Evolutionary conservation across 352 stramenopile species (phyloP).

Genomic region (Phytophthora aleatoria): DNA sequence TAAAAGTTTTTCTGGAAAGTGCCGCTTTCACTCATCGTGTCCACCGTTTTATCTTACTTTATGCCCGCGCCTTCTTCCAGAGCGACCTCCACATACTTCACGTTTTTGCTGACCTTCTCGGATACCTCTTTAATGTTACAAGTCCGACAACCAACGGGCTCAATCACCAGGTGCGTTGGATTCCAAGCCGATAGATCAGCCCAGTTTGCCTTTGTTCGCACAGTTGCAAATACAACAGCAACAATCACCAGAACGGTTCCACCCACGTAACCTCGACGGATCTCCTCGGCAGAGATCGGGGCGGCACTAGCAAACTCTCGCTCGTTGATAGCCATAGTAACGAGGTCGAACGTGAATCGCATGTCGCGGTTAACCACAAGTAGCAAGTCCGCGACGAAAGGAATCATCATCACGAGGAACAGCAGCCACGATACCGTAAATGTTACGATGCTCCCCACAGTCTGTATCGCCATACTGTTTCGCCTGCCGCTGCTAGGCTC

Average conservation of each 20-base stretch:
- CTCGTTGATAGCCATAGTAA: conserved; percentile 23
- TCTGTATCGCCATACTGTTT: too few species aligned
- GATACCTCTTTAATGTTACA: not conserved
- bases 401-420: conserved; percentile 26
- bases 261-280: not conserved
- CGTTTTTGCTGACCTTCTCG: not conserved
- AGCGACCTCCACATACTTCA: not conserved
- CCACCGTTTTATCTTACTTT: too few species aligned
- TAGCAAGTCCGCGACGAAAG: conserved; percentile 41
- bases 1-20: too few species aligned
- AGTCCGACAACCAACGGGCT: too few species aligned
- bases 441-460: conserved; percentile 1
- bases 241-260: too few species aligned
- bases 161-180: not conserved
- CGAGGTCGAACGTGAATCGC: conserved; percentile 47
- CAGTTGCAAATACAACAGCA: not conserved
- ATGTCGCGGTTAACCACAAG: conserved; percentile 41
- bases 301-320: conserved; percentile 36
- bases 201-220: not conserved
- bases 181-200: not conserved
- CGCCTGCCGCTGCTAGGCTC: not conserved
- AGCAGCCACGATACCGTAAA: conserved; percentile 29
- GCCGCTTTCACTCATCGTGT: too few species aligned
- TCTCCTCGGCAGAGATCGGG: conserved; percentile 31
- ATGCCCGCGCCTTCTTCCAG: not conserved